Base-by-base conservation (phyloP, 208 protist species). In the Phytomonas sp. region DNA sequence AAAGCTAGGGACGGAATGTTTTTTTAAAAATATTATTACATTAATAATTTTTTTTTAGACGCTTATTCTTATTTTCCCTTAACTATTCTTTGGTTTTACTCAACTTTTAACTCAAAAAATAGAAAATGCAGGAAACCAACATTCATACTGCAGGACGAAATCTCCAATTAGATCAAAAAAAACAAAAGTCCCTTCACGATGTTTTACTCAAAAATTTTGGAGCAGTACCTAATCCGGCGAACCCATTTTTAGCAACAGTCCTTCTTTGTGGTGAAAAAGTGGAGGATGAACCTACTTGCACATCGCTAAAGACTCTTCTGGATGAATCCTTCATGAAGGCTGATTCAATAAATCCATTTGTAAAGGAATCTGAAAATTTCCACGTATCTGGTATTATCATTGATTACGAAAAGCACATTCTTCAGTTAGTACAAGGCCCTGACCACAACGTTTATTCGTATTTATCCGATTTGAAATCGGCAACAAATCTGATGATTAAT, bases 391-490 rank as follows among this genome's bases (percentile, higher is more conserved):
- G 34, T 29, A 10, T 91, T 10, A 62, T 82, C 63, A 78, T 94
- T 30, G 83, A 94, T 29, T 94, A 91, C 68, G 85, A 80, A 23
- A 77, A 82, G 52, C 71, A 80, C 60, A 91, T 94, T 78, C 52
- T 94, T 23, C 74, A 79, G n/a, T 5, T 86, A 49, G 66, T 90
- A 23, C 83, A 94, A 52, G 88, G 84, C 16, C 75, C 75, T 33
- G 88, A 93, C 30, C 62, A 72, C 19, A 83, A 93, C 67, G 74
- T 91, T 56, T 75, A 83, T 64, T 34, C 60, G 26, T 88, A 77
- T 52, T 45, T 88, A 49, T 74, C 66, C 42, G 68, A 85, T 36
- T 69, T 93, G 36, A 66, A 72, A 19, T 56, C 29, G 8, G n/a
- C 75, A n/a, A 60, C 37, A 31, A 74, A 67, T 14, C 49, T 79